Conservation (phyloP, 116 monocot species). For the Phalaenopsis hybrid region DNA sequence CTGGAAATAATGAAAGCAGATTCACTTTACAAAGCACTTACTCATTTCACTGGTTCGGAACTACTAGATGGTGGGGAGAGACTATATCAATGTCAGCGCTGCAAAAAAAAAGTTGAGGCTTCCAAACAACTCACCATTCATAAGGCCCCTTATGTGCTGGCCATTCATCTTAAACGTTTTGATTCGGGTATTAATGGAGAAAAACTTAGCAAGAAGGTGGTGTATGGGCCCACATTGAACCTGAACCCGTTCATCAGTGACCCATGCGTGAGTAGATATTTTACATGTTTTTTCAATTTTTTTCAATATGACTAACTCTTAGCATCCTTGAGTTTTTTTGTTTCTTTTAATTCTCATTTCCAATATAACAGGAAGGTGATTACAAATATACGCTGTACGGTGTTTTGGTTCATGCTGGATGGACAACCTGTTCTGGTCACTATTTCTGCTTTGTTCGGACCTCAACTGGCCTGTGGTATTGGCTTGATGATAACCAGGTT, state of each 20-base stretch:
- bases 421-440: constrained; percentile 89
- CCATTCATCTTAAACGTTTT: constrained; percentile 96
- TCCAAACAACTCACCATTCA: constrained; percentile 76
- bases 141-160: constrained; percentile 87
- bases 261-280: constrained; percentile 41
- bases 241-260: constrained; percentile 91
- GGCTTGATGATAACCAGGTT: constrained; percentile 97
- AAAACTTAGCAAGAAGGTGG: constrained; percentile 81
- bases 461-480: constrained; percentile 92
- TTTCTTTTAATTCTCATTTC: constrained; percentile 3
- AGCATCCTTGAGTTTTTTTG: neutral
- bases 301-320: neutral
- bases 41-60: constrained; percentile 74
- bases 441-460: constrained; percentile 97
- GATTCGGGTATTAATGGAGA: constrained; percentile 52
- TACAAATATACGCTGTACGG: constrained; percentile 88
- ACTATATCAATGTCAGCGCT: constrained; percentile 82
- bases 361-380: constrained; percentile 51
- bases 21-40: constrained; percentile 63
- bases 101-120: constrained; percentile 84
- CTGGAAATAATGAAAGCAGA: constrained; percentile 80
- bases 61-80: constrained; percentile 84
- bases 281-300: neutral
- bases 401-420: constrained; percentile 92
- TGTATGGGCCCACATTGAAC: constrained; percentile 61